A percentile compares a stretch with the other conserved stretches of the same genome.
These are phyloP conservation scores for Tolypocladium tropicale DNA, from an alignment of 2,329 filamentous ascomycete genomes.

Conservation along the genomic window DNA sequence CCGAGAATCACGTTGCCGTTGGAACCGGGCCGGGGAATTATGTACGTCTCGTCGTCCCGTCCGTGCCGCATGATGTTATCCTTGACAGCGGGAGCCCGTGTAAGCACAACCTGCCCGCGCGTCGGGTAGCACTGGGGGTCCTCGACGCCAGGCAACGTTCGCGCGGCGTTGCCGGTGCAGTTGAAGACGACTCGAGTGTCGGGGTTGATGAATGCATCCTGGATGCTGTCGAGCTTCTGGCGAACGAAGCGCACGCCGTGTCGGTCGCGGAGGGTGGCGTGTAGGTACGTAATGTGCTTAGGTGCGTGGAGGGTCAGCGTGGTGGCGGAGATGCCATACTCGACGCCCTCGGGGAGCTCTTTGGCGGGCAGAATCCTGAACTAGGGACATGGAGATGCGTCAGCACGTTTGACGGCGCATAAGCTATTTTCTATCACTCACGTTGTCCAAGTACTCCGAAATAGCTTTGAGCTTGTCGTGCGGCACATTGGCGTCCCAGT, in stretches of 20 bases:
- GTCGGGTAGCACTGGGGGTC: conserved; percentile 30
- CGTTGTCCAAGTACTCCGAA: conserved; percentile 28
- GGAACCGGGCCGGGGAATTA: conserved; percentile 26
- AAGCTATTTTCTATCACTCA: conserved; percentile 7
- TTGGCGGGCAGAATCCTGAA: conserved; percentile 5
- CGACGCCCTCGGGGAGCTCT: conserved; percentile 19
- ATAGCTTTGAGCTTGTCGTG: conserved; percentile 29
- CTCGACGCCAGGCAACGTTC: conserved; percentile 21
- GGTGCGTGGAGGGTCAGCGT: conserved; percentile 27
- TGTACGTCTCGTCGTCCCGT: conserved; percentile 27
- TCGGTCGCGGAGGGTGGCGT: conserved; percentile 11
- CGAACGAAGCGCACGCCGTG: conserved; percentile 22
- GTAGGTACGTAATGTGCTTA: conserved; percentile 23
- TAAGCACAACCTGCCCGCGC: conserved; percentile 27
- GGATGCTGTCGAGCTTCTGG: conserved; percentile 15
- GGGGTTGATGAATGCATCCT: conserved; percentile 14
- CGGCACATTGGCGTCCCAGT: conserved; percentile 28
- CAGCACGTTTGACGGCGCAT: no score
- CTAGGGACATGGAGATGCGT: background rate
- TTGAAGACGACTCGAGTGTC: conserved; percentile 22
- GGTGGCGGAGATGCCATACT: conserved; percentile 24
- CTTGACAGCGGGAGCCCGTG: conserved; percentile 19
- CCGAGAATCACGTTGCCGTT: conserved; percentile 24
- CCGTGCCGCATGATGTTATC: conserved; percentile 29
- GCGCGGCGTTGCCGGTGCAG: conserved; percentile 24